Conservation (phyloP, 345 rosid species). For the Eucalyptus marginata region DNA sequence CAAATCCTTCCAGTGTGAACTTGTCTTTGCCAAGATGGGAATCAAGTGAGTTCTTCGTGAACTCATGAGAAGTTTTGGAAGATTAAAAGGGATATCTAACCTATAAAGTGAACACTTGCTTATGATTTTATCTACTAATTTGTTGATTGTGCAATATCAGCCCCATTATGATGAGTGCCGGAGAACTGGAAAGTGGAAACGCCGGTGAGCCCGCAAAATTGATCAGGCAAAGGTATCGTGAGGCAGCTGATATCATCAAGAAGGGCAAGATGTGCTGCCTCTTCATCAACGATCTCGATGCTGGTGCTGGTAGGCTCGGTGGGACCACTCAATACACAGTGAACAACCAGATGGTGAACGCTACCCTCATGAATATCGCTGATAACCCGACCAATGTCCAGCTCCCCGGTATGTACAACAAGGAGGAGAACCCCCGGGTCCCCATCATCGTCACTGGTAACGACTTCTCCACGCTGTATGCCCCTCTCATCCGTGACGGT, state of each 20-base stretch:
- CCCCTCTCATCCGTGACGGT: slow-evolving; percentile 15
- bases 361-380: slow-evolving; percentile 15
- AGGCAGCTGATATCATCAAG: slow-evolving; percentile 12
- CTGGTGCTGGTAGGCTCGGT: slow-evolving; percentile 7
- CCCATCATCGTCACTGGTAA: slow-evolving; percentile 13
- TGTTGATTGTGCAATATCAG: not conserved
- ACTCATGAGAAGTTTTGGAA: not conserved
- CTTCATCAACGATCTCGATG: slow-evolving; percentile 14
- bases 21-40: slow-evolving; percentile 13
- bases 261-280: slow-evolving; percentile 14
- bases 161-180: slow-evolving; percentile 18
- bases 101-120: not conserved
- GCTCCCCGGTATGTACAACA: slow-evolving; percentile 13
- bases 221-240: slow-evolving; percentile 13
- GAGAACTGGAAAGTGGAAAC: slow-evolving; percentile 13
- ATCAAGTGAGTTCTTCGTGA: not conserved
- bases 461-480: slow-evolving; percentile 10
- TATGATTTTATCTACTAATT: not conserved
- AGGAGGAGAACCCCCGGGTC: slow-evolving; percentile 11
- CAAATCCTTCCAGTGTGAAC: slow-evolving; percentile 13
- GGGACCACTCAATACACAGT: slow-evolving; percentile 11
- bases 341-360: slow-evolving; percentile 17
- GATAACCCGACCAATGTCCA: slow-evolving; percentile 13
- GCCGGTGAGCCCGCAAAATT: slow-evolving; percentile 14
- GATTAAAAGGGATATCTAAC: not conserved